Base-by-base conservation (phyloP, 2,329 filamentous ascomycete genomes). In the Pseudogymnoascus sp. region DNA sequence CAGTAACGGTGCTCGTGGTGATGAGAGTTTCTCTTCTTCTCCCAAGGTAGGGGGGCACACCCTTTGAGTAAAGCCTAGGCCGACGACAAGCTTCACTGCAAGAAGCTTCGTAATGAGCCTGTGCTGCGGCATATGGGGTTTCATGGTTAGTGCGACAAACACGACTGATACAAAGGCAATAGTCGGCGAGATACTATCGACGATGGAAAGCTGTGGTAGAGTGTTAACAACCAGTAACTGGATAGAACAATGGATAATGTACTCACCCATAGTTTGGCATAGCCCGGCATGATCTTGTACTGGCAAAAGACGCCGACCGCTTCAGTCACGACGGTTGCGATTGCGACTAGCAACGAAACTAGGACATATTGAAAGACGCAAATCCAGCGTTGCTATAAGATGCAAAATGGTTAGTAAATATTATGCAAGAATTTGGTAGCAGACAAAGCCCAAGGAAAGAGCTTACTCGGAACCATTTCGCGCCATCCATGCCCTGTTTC, bases 331-430 rank as follows among this genome's bases (percentile, higher is more conserved):
- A 66, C 67, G n/a, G 69, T 68, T 30, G 69, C 50, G 30, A 70
- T 83, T 76, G 64, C 81, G 76, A 18, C 18, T 7, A 43, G 11
- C 5, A 43, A 11, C 39, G 39, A 43, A 14, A 43, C 22, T 11
- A 25, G 18, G 11, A 43, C 39, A 22, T 43, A 43, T 8, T 43
- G 39, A 14, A 43, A 43, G 39, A 43, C 12, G 18, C 18, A 43
- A 43, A 43, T 43, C 39, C 39, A 43, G 39, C 39, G 39, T 43
- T 43, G 18, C 39, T 43, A 14, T 43, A 43, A 16, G 14, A 7
- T n/a, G 39, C 22, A 11, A 2, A 20, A 43, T 43, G 6, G 39
- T 43, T 43, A 43, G 39, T 43, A 6, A 22, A 22, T 43, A 5
- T 14, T 18, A 22, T 43, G 2, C 11, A 43, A 14, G 12, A 12